Conservation (phyloP, 306 rosid genomes). For the Acacia confusa region DNA sequence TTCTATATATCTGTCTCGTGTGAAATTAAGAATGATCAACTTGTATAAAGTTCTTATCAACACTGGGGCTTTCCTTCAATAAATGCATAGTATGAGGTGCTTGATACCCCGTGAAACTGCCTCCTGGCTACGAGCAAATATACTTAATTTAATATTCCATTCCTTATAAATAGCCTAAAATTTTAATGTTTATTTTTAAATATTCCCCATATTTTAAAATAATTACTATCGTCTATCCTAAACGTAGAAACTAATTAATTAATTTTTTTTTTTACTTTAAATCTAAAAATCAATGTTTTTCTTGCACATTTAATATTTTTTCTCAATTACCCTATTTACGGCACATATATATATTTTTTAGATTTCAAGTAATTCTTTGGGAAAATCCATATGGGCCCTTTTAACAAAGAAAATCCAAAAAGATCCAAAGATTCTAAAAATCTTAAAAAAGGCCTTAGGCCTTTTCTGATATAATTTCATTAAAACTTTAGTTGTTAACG, state of each 20-base stretch:
- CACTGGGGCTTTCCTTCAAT: background rate
- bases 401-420: too few relatives aligned
- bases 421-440: too few relatives aligned
- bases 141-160: too few relatives aligned
- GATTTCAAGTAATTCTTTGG: background rate
- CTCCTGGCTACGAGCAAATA: too few relatives aligned
- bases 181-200: background rate
- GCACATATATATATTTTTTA: background rate
- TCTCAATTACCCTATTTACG: background rate
- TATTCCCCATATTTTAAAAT: background rate
- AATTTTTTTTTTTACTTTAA: too few relatives aligned
- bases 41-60: background rate
- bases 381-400: too few relatives aligned
- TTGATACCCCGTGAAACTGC: background rate
- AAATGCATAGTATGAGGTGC: background rate
- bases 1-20: background rate
- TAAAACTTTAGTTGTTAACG: too few relatives aligned
- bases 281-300: too few relatives aligned
- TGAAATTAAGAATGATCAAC: constrained; percentile 5
- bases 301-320: background rate
- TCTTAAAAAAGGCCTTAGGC: too few relatives aligned
- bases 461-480: too few relatives aligned
- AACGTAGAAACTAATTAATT: too few relatives aligned
- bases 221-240: background rate
- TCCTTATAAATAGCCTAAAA: background rate